phyloP scores from a whole-genome alignment of 805 yeast genomes.

The Cyberlindnera sargentensis region DNA sequence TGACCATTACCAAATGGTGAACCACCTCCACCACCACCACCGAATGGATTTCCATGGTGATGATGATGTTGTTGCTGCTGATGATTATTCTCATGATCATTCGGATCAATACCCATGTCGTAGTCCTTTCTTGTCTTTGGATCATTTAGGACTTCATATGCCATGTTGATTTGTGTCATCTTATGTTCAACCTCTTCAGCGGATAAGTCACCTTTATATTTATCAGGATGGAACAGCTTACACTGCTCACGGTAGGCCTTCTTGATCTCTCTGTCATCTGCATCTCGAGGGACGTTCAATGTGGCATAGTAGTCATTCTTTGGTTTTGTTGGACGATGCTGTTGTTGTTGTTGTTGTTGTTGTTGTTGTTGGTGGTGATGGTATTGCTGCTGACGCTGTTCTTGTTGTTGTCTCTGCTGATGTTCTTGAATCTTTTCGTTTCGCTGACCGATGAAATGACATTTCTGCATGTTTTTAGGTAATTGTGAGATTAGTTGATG shows the following conservation, averaged over 20 bases:
- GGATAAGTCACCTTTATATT: slow-evolving; percentile 62
- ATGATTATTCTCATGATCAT: slow-evolving; percentile 26
- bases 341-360: slow-evolving; percentile 30
- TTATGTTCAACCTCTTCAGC: slow-evolving; percentile 67
- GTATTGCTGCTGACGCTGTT: slow-evolving; percentile 41
- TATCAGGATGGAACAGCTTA: slow-evolving; percentile 87
- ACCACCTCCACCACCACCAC: slow-evolving; percentile 6
- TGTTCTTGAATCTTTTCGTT: slow-evolving; percentile 21
- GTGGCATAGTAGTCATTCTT: slow-evolving; percentile 75
- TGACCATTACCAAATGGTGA: slow-evolving; percentile 3
- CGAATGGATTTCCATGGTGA: slow-evolving; percentile 3
- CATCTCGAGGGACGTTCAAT: slow-evolving; percentile 58
- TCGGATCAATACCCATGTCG: slow-evolving; percentile 45
- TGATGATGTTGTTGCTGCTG: slow-evolving; percentile 2
- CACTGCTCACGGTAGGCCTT: slow-evolving; percentile 76
- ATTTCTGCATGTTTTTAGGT: slow-evolving; percentile 31
- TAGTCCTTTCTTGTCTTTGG: slow-evolving; percentile 56
- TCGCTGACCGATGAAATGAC: slow-evolving; percentile 26
- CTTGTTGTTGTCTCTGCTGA: slow-evolving; percentile 34
- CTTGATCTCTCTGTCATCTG: slow-evolving; percentile 66
- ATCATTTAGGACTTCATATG: slow-evolving; percentile 78
- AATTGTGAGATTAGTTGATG: slow-evolving; percentile 31
- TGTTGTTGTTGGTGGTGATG: slow-evolving; percentile 34
- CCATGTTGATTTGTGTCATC: slow-evolving; percentile 90
- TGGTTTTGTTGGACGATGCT: slow-evolving; percentile 23